phyloP scores from a whole-genome alignment of 345 rosid species.

The Pugionium dolabratum region DNA sequence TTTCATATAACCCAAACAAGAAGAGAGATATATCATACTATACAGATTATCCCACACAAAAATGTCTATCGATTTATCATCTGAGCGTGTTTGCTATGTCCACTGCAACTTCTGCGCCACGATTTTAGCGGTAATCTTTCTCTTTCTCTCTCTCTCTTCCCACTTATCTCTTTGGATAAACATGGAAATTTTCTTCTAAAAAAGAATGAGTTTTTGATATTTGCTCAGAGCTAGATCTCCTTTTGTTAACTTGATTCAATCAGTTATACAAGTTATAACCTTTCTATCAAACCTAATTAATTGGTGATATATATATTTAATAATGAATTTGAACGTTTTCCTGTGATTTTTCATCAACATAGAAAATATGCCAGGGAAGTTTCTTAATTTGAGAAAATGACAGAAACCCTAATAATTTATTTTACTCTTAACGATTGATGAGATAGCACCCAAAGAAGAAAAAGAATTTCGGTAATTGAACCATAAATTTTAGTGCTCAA shows the following conservation, averaged over 20 bases:
- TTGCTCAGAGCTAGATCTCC: constrained; percentile 36
- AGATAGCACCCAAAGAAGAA: constrained; percentile 34
- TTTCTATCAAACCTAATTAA: background rate
- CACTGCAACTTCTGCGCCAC: constrained; percentile 99
- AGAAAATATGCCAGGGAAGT: constrained; percentile 14
- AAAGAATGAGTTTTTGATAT: constrained; percentile 10
- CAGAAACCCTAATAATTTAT: constrained; percentile 35
- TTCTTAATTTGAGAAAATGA: constrained; percentile 29
- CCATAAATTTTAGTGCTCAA: constrained; percentile 36
- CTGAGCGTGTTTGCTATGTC: constrained; percentile 89
- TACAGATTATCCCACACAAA: background rate
- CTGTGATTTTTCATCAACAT: background rate
- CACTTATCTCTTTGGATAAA: background rate
- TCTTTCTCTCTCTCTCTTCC: constrained; percentile 19
- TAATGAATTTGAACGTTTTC: background rate
- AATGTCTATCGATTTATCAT: constrained; percentile 72
- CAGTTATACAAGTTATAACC: background rate
- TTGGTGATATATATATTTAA: constrained; percentile 3
- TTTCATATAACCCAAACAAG: constrained; percentile 21
- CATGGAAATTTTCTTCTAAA: no score
- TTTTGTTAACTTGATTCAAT: constrained; percentile 23
- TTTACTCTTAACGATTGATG: constrained; percentile 7
- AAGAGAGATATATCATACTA: background rate
- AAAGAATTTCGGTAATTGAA: constrained; percentile 37
- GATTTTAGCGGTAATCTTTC: constrained; percentile 76